phyloP scores from a whole-genome alignment of 306 rosid genomes.

The Begonia masoniana region DNA sequence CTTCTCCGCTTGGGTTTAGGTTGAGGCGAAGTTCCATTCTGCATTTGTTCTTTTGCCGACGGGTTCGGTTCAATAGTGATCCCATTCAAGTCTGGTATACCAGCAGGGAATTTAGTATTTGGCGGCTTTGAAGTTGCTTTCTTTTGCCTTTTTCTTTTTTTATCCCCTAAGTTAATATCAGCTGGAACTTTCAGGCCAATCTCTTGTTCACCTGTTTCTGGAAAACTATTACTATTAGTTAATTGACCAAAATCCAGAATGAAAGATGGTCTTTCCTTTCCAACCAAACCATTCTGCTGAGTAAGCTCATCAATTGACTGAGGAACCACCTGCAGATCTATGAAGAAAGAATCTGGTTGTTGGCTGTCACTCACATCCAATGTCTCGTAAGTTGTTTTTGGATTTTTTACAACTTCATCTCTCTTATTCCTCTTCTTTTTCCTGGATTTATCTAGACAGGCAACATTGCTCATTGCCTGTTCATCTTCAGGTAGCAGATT shows the following conservation, averaged over 20 bases:
- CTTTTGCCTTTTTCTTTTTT: background rate
- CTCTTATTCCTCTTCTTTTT: slow-evolving; percentile 22
- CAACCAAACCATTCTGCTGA: background rate
- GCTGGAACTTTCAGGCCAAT: background rate
- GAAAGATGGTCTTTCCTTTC: background rate
- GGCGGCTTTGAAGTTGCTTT: background rate
- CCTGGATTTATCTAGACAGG: slow-evolving; percentile 10
- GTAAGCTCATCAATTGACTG: slow-evolving; percentile 3
- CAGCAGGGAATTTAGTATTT: background rate
- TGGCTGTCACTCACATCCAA: slow-evolving; percentile 9
- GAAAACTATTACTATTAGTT: background rate
- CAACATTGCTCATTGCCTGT: background rate
- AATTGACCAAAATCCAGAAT: background rate
- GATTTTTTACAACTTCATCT: slow-evolving; percentile 13
- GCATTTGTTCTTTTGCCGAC: background rate
- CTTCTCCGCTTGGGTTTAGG: slow-evolving; percentile 19
- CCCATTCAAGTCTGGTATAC: slow-evolving; percentile 56
- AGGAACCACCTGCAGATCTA: slow-evolving; percentile 19
- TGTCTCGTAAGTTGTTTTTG: slow-evolving; percentile 8
- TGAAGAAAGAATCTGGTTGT: slow-evolving; percentile 23
- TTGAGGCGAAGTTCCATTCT: background rate
- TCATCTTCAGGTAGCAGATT: background rate
- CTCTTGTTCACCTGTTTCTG: background rate
- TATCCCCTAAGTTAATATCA: background rate
- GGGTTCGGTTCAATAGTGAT: slow-evolving; percentile 19